Evolutionary conservation across 2,329 filamentous ascomycete species (phyloP).

Genomic region (Botryotinia narcissicola): DNA sequence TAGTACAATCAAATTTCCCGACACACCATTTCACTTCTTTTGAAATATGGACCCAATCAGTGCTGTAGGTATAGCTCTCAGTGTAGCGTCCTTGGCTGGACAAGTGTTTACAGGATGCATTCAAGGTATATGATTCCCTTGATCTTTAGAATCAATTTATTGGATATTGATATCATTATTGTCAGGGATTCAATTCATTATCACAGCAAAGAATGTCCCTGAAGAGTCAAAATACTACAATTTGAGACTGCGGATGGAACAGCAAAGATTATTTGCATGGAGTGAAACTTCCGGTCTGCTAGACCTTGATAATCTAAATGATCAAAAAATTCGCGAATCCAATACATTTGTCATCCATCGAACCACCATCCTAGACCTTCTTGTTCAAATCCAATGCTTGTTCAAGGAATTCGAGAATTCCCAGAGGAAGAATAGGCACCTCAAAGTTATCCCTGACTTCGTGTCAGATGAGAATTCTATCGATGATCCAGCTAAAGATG

Average conservation of each 20-base stretch:
- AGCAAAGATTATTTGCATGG: conserved; percentile 51
- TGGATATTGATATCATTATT: conserved; percentile 20
- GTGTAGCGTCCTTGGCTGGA: conserved; percentile 47
- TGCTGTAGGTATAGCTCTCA: conserved; percentile 34
- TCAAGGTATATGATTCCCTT: conserved; percentile 39
- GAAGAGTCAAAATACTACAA: conserved; percentile 50
- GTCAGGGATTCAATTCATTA: conserved; percentile 47
- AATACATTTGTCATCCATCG: conserved; percentile 50
- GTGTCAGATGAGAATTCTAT: conserved; percentile 26
- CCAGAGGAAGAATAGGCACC: conserved; percentile 43
- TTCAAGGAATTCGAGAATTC: conserved; percentile 48
- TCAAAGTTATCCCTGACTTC: conserved; percentile 40
- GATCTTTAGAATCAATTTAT: conserved; percentile 1
- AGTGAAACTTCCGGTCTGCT: conserved; percentile 49
- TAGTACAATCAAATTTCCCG: conserved; percentile 20
- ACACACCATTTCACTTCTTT: conserved; percentile 4
- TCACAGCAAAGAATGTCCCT: conserved; percentile 49
- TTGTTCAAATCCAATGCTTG: conserved; percentile 48
- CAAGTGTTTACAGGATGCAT: conserved; percentile 49
- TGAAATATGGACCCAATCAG: conserved; percentile 36
- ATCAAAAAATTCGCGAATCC: conserved; percentile 45
- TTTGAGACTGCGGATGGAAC: conserved; percentile 49
- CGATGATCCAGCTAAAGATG: conserved; percentile 45
- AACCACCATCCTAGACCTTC: conserved; percentile 48
- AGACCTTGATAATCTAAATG: conserved; percentile 43